Base-by-base conservation (phyloP, 139 green algal genomes). In the Coccomyxa sp. region DNA sequence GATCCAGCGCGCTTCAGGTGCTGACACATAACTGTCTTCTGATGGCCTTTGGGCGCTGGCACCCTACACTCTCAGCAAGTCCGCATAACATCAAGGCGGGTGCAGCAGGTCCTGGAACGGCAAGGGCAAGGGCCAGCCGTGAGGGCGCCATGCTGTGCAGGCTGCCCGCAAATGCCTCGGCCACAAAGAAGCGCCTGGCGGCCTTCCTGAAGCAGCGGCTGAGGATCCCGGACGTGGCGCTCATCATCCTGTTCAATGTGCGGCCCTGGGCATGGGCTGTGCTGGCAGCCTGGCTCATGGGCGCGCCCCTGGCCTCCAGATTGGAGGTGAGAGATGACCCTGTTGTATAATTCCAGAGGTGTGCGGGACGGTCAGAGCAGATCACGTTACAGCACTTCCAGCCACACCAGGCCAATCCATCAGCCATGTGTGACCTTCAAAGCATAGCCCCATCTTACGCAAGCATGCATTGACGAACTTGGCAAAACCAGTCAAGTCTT, bases 201-300 rank as follows among this genome's bases (percentile, higher is more conserved):
- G n/a, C 16, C 50, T 76, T 82, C 12, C 58, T 87, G 54, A 74
- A 68, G 37, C 74, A 72, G 18, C 39, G 58, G 4, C 44, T 73
- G 33, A 69, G 64, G 0, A 31, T 89, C 38, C 86, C 86, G 36
- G 86, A 91, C 33, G 24, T 44, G 29, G 12, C 85, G 2, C 31
- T 90, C 0, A 58, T 55, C 34, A n/a, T 82, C 12, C n/a, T 86
- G 4, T 50, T 89, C 7, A 29, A 0, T 2, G 36, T 86, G 0
- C 37, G 55, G 2, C 12, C 40, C 8, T 70, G 41, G 4, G 70
- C 74, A 10, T 91, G 83, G 82, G n/a, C 87, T 36, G 72, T 40
- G 12, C 38, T 88, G 18, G 18, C 70, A 31, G 75, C 55, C 8
- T 90, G 84, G 87, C 78, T 89, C 37, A 39, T 77, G 24, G 33